Evolutionary conservation across 352 stramenopile genomes (phyloP), one percentile per base, ranked within the genome.

Genomic region (Globisporangium acanthophoron): DNA sequence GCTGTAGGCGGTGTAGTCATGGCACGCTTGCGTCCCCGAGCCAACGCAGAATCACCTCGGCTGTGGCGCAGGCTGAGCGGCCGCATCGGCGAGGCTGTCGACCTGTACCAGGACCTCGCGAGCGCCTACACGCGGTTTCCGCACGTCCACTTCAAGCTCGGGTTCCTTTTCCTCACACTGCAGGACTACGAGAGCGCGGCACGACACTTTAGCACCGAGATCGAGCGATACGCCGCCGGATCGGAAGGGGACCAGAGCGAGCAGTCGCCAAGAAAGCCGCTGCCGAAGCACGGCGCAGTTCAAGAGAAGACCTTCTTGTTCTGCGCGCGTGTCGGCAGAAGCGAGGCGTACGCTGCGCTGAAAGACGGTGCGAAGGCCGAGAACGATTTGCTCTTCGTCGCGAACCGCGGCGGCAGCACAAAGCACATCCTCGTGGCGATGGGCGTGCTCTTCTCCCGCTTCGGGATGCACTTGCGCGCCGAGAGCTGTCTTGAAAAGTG

Each of bases 111-210:
- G 53, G 70, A 80, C 43, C 60, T 83, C 41, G 71, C 64, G 13
- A 64, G 66, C 44, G 64, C 70, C 40, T 70, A 78, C 40, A 62
- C 58, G 18, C 54, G 61, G 13, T 74, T 74, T 5, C 70, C 73
- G 16, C 73, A 85, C 52, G 73, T 80, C 4, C 73, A 82, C 61
- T 85, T 85, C 59, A 85, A 85, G 59, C 64, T 85, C 29, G 75
- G 70, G 1, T 82, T 67, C 37, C 60, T 85, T 12, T 82, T 69
- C 24, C 65, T 82, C 20, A 49, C 60, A 6, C 46, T 70, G 3
- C 54, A 76, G 18, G 70, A 85, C 55, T 59, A 60, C 35, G 52
- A 44, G 1, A 62, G 49, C 15, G 75, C 72, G 0, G 58, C 71
- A 15, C 71, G 56, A 1, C 70, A 80, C 46, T 80, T 84, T 48